Evolutionary conservation across 176 grass and related monocot genomes (phyloP).

Genomic region (Tillandsia fasciculata): DNA sequence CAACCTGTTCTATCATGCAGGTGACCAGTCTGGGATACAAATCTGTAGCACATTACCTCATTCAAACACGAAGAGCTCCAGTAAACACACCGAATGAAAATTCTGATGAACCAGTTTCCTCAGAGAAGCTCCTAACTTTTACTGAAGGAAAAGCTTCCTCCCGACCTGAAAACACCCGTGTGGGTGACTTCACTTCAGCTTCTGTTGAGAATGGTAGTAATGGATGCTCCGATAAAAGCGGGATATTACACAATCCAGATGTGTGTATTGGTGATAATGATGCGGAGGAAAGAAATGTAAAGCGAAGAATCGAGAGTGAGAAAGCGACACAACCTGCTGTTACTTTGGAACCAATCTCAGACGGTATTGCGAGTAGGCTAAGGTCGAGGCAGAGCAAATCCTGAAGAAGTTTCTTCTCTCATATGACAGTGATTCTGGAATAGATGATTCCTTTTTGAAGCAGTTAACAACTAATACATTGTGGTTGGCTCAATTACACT

Average conservation of each 20-base stretch:
- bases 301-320: constrained; percentile 20
- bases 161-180: constrained; percentile 20
- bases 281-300: constrained; percentile 18
- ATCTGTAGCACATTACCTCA: constrained; percentile 85
- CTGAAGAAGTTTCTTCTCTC: constrained; percentile 9
- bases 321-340: constrained; percentile 8
- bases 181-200: background rate
- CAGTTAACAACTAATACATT: background rate
- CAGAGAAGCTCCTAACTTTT: constrained; percentile 5
- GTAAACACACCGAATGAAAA: constrained; percentile 14
- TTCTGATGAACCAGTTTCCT: constrained; percentile 22
- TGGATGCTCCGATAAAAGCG: constrained; percentile 11
- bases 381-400: constrained; percentile 16
- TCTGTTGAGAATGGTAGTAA: constrained; percentile 4
- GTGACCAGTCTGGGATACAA: constrained; percentile 55
- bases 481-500: background rate
- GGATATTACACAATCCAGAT: constrained; percentile 20
- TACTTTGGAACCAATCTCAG: constrained; percentile 21
- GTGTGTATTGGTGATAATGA: constrained; percentile 12
- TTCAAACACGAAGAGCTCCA: constrained; percentile 42
- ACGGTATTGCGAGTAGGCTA: constrained; percentile 44
- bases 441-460: background rate
- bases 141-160: constrained; percentile 8
- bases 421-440: no score
- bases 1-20: constrained; percentile 21